Percentiles rank a stretch among this genome's conserved stretches.
phyloP scores from a whole-genome alignment of 1,284 basidiomycete genomes.

The Moesziomyces parantarcticus region DNA sequence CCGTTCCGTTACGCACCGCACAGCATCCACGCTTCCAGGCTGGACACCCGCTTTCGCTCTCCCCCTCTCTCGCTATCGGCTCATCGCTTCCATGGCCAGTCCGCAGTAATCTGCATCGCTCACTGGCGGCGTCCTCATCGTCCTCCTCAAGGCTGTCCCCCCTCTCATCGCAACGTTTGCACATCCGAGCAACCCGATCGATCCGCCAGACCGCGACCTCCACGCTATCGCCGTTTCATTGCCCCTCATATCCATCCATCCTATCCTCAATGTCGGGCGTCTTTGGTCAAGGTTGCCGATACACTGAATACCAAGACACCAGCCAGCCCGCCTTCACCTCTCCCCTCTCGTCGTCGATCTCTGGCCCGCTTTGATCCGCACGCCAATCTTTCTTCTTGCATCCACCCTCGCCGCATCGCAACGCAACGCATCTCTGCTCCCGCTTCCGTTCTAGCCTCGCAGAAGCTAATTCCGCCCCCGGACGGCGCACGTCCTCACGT shows the following conservation, averaged over 20 bases:
- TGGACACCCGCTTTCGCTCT: too few relatives aligned
- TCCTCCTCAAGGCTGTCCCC: too few relatives aligned
- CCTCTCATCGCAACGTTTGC: too few relatives aligned
- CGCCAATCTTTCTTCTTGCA: neutral
- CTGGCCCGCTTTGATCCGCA: neutral
- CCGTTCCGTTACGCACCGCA: too few relatives aligned
- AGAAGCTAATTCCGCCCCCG: neutral
- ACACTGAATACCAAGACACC: constrained; percentile 49
- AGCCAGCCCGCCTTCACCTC: constrained; percentile 17
- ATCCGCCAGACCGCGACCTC: neutral
- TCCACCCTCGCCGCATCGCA: neutral
- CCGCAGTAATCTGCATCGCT: too few relatives aligned
- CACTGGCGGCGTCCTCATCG: too few relatives aligned
- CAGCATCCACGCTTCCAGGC: too few relatives aligned
- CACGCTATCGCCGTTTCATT: neutral
- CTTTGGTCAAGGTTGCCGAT: constrained; percentile 51
- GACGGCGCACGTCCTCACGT: neutral
- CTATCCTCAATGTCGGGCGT: constrained; percentile 43
- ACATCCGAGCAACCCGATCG: neutral
- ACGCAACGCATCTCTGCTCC: neutral
- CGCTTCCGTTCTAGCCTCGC: neutral
- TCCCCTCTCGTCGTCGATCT: neutral
- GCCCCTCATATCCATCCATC: constrained; percentile 12
- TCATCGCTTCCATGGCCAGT: too few relatives aligned
- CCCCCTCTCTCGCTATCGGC: too few relatives aligned